Conservation (phyloP, 164 flowering plant species). For the Tetracentron sinense region DNA sequence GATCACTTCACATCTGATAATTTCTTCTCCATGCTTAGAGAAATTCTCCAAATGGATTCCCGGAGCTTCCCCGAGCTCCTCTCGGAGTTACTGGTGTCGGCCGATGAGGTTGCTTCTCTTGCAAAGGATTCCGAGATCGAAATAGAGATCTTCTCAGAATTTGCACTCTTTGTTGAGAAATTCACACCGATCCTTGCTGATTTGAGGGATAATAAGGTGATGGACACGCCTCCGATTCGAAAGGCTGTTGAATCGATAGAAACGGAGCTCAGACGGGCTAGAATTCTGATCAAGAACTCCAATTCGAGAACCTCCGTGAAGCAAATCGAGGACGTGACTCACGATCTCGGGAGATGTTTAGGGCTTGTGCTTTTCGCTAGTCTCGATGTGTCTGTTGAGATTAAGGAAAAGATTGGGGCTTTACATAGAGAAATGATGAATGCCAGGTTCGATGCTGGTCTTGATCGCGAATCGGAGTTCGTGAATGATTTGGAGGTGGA, state of each 20-base stretch:
- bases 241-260: constrained; percentile 46
- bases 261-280: constrained; percentile 36
- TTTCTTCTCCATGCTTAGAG: neutral
- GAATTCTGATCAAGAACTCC: constrained; percentile 18
- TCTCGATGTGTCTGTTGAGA: constrained; percentile 27
- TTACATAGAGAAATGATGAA: constrained; percentile 36
- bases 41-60: constrained; percentile 3
- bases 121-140: constrained; percentile 28
- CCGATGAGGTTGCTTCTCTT: constrained; percentile 30
- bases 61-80: constrained; percentile 26
- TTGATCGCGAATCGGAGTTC: constrained; percentile 8
- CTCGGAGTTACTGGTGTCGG: constrained; percentile 23
- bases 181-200: constrained; percentile 37
- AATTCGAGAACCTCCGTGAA: constrained; percentile 11
- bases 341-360: constrained; percentile 54
- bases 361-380: constrained; percentile 51
- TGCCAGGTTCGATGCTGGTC: constrained; percentile 22
- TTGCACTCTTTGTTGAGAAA: constrained; percentile 32
- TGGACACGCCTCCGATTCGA: constrained; percentile 26
- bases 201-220: constrained; percentile 22
- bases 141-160: constrained; percentile 29
- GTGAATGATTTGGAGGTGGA: constrained; percentile 14
- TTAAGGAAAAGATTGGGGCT: constrained; percentile 41
- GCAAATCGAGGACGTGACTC: constrained; percentile 32
- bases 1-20: no score